Base-by-base conservation (phyloP, 768 basidiomycete species). In the Boletus speciosus region DNA sequence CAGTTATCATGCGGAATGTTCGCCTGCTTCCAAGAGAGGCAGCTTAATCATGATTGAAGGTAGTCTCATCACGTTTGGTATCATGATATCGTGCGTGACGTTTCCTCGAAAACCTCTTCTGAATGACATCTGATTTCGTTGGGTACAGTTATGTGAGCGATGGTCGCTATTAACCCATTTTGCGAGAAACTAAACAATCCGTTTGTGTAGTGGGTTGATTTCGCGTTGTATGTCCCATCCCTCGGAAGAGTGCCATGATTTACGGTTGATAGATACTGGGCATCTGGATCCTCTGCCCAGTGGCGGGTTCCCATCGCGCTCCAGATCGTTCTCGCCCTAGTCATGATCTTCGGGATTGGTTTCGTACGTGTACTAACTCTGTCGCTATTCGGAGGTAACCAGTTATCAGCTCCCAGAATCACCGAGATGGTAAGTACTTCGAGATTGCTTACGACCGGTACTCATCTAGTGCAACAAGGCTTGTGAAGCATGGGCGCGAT, bases 11-110 rank as follows among this genome's bases (percentile, higher is more conserved):
- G 81, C 83, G 0, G 85, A 88, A 66, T 84, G 83, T 61, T 84
- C 85, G 2, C 77, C 81, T 5, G 78, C 83, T 5, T 74, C 81
- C 31, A 74, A 74, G 51, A 72, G 85, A 45, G 85, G 85, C 21
- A 78, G 80, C 51, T 70, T 85, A 52, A 83, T 86, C 49, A 82
- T 84, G 77, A 76, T 86, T 49, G 82, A 85, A 66, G 84, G 84
- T 4, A 80, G 77, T 63, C 68, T 83, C 16, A 84, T 85, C 58
- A 81, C 81, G 0, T 81, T 81, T 62, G 84, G 84, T 43, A 77
- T 85, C 62, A 82, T 81, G 77, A 67, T 84, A 49, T 79, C 81
- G 73, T 85, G 67, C 72, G 81, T 78, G 1, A 15, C 2, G 4
- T 48, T 48, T 7, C 45, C 15, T 47, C 14, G 2, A 1, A 32